These are phyloP conservation scores for Colletotrichum gloeosporioides DNA, from an alignment of 2,329 filamentous ascomycete genomes.

Conservation along the genomic window DNA sequence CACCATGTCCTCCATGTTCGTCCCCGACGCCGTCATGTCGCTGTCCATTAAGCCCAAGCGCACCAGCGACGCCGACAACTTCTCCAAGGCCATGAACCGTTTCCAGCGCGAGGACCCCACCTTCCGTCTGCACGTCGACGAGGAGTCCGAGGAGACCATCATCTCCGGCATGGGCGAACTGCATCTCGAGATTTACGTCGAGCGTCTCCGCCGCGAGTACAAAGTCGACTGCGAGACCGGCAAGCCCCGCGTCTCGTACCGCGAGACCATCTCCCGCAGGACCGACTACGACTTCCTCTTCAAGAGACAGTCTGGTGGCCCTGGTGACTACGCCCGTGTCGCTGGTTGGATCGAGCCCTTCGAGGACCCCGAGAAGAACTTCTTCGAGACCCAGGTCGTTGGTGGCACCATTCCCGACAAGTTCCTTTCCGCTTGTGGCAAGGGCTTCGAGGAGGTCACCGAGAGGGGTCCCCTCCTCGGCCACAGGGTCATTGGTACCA, in stretches of 20 bases:
- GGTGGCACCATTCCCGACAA: constrained; percentile 95
- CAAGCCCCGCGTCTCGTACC: constrained; percentile 94
- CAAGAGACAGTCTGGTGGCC: constrained; percentile 94
- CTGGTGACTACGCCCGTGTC: constrained; percentile 94
- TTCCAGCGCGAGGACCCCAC: constrained; percentile 99
- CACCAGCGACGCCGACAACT: constrained; percentile 89
- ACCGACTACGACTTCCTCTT: constrained; percentile 91
- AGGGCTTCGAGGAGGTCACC: constrained; percentile 86
- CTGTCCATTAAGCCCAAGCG: constrained; percentile 97
- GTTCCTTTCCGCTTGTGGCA: constrained; percentile 91
- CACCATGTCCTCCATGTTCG: constrained; percentile 97
- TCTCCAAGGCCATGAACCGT: constrained; percentile 97
- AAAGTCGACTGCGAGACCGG: constrained; percentile 95
- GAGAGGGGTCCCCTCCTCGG: constrained; percentile 89
- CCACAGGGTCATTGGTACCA: constrained; percentile 87
- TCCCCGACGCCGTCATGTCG: constrained; percentile 97
- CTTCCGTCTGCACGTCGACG: constrained; percentile 91
- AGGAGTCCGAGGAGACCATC: constrained; percentile 94
- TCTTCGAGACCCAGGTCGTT: constrained; percentile 85
- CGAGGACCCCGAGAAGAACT: constrained; percentile 73
- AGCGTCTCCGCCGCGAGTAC: constrained; percentile 96
- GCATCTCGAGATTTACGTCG: constrained; percentile 96
- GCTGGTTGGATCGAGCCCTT: constrained; percentile 91
- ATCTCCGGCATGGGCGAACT: constrained; percentile 98
- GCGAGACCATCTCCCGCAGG: constrained; percentile 84